A percentile compares a stretch with the other conserved stretches of the same genome.
phyloP scores from a whole-genome alignment of 306 rosid genomes.

The Vigna hirtella region DNA sequence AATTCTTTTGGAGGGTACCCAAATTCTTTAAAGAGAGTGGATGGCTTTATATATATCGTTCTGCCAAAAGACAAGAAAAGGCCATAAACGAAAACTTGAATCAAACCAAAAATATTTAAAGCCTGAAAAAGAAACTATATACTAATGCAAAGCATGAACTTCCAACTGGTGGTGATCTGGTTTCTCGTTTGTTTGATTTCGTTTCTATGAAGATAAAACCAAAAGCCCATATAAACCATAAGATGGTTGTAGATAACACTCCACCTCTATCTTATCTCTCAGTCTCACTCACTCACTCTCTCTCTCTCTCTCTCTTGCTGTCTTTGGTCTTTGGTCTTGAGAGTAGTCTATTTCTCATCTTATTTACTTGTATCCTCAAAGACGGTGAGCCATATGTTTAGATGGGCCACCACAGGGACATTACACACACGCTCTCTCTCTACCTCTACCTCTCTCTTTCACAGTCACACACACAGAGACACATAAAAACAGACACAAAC shows the following conservation, averaged over 20 bases:
- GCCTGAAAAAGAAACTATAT: conserved; percentile 47
- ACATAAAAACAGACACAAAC: conserved; percentile 47
- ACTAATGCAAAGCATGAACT: conserved; percentile 41
- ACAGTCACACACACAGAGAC: conserved; percentile 41
- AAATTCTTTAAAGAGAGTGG: conserved; percentile 47
- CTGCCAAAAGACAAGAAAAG: conserved; percentile 75
- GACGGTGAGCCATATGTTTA: conserved; percentile 74
- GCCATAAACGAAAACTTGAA: conserved; percentile 66
- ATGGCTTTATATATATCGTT: conserved; percentile 48
- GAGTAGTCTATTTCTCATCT: conserved; percentile 58
- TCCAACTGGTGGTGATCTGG: conserved; percentile 51
- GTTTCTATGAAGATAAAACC: conserved; percentile 62
- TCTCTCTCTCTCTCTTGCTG: conserved; percentile 47
- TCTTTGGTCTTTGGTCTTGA: conserved; percentile 41
- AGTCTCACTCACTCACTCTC: conserved; percentile 40
- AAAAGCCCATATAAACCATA: conserved; percentile 48
- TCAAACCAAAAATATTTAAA: conserved; percentile 53
- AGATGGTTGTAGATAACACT: conserved; percentile 51
- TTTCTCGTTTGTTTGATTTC: conserved; percentile 62
- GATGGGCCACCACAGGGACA: conserved; percentile 71
- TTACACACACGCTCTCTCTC: conserved; percentile 35
- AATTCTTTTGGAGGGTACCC: conserved; percentile 61
- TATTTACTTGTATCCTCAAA: conserved; percentile 56
- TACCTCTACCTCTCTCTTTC: conserved; percentile 40
- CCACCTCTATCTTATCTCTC: conserved; percentile 18